Conservation (phyloP, 768 basidiomycete genomes). For the Lactarius hatsudake region DNA sequence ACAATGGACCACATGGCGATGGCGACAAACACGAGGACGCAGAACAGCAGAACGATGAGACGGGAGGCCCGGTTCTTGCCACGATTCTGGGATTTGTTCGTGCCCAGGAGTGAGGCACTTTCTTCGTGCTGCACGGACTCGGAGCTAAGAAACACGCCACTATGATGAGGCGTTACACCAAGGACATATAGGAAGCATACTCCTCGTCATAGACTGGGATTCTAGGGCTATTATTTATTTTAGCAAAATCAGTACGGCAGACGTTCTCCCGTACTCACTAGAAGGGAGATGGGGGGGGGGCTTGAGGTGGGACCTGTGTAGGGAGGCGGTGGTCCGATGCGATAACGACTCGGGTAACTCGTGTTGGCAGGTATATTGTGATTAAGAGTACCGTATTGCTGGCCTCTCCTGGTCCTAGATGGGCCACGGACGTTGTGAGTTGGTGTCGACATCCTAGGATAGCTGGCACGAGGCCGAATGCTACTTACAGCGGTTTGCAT, state of each 20-base stretch:
- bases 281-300: background rate
- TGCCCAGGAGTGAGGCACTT: slow-evolving; percentile 1
- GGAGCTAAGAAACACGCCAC: slow-evolving; percentile 1
- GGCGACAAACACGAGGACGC: slow-evolving; percentile 2
- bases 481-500: too few species aligned
- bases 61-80: background rate
- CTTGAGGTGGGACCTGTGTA: background rate
- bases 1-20: background rate
- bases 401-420: background rate
- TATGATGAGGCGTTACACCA: background rate
- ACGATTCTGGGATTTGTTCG: background rate
- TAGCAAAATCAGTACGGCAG: background rate
- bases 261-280: background rate
- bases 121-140: background rate
- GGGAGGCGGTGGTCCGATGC: background rate
- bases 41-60: background rate
- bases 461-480: background rate
- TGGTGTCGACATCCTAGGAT: background rate
- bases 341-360: background rate
- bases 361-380: background rate
- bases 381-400: background rate
- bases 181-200: background rate
- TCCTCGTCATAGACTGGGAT: background rate
- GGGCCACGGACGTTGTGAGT: background rate
- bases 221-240: background rate